Evolutionary conservation across 73 alveolate species (phyloP).

Genomic region (Durusdinium trenchii): DNA sequence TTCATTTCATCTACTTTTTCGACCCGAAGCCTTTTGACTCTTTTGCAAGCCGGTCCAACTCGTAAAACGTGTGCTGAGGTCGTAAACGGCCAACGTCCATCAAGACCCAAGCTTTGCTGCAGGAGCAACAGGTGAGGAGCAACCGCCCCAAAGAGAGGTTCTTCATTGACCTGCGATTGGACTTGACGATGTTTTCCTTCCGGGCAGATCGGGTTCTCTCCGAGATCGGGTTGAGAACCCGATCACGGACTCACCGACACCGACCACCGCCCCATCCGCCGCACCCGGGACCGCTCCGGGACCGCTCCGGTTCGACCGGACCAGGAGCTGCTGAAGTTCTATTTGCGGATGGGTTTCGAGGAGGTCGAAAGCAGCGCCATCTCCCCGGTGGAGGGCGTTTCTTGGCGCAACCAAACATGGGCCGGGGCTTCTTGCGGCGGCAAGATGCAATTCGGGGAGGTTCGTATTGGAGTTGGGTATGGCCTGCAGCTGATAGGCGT

Average conservation of each 20-base stretch:
- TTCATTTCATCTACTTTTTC: too few species aligned
- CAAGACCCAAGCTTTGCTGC: conserved; percentile 47
- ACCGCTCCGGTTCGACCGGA: background rate
- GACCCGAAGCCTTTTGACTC: background rate
- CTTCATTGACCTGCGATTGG: background rate
- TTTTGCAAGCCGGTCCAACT: background rate
- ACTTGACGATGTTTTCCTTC: background rate
- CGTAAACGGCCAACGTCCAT: conserved; percentile 86
- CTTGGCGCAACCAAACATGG: background rate
- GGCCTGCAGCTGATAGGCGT: too few species aligned
- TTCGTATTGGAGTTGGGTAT: too few species aligned
- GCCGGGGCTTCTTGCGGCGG: too few species aligned
- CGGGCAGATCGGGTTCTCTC: too few species aligned
- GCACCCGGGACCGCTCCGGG: too few species aligned
- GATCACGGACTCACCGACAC: too few species aligned
- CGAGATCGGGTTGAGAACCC: too few species aligned
- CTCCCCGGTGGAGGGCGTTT: conserved; percentile 50
- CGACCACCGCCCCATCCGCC: too few species aligned
- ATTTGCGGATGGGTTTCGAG: conserved; percentile 91
- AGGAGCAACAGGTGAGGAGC: conserved; percentile 66
- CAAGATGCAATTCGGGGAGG: too few species aligned
- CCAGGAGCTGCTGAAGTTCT: conserved; percentile 95
- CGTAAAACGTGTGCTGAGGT: background rate
- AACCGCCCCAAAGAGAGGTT: background rate
- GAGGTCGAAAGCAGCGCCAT: conserved; percentile 68